phyloP scores from a whole-genome alignment of 2,329 filamentous ascomycete genomes.

The Neopestalotiopsis sp. region DNA sequence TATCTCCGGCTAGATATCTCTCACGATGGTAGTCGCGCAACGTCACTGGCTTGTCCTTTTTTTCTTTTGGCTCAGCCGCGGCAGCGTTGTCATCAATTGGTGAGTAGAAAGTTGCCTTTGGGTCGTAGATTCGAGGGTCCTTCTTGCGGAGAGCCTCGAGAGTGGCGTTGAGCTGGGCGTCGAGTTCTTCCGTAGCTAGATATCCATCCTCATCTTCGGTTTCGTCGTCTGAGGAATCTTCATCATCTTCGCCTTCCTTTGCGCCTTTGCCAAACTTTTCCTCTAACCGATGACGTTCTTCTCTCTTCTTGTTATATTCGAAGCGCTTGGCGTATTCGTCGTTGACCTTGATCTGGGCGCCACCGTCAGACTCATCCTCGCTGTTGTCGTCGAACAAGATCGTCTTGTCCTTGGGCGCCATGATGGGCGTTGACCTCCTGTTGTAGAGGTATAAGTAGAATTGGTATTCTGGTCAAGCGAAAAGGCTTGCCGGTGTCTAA shows the following conservation, averaged over 20 bases:
- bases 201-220: constrained; percentile 91
- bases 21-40: constrained; percentile 91
- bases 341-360: constrained; percentile 76
- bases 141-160: constrained; percentile 87
- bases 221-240: constrained; percentile 74
- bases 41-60: constrained; percentile 83
- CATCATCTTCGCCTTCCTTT: constrained; percentile 54
- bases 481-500: neutral
- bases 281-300: constrained; percentile 82
- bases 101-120: constrained; percentile 77
- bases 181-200: constrained; percentile 82
- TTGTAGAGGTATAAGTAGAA: neutral
- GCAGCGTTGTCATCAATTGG: constrained; percentile 56
- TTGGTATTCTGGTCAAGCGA: neutral
- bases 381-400: constrained; percentile 59
- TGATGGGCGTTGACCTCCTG: constrained; percentile 28
- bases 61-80: constrained; percentile 44
- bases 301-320: constrained; percentile 96
- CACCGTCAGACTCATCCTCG: constrained; percentile 53
- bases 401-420: constrained; percentile 38
- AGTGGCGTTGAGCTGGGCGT: constrained; percentile 85
- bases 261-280: constrained; percentile 71
- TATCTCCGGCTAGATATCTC: constrained; percentile 78
- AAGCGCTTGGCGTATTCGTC: constrained; percentile 87
- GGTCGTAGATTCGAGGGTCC: constrained; percentile 90